phyloP scores from a whole-genome alignment of 2,329 filamentous ascomycete genomes.

The Ceratocystis cubensis region DNA sequence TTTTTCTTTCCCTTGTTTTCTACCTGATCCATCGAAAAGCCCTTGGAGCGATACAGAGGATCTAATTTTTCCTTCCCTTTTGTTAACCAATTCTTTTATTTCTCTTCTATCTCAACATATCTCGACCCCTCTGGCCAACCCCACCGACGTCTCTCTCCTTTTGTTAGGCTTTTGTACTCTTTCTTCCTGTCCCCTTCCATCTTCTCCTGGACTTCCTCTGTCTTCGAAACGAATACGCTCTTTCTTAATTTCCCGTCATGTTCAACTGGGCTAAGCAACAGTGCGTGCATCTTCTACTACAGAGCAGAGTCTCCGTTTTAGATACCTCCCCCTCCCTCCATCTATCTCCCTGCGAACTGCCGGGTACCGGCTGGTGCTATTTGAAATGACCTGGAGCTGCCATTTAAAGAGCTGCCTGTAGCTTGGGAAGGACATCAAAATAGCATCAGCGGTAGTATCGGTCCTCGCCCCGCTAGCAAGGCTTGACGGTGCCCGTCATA shows the following conservation, averaged over 20 bases:
- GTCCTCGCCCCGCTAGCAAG: not conserved
- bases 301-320: conserved; percentile 12
- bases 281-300: conserved; percentile 39
- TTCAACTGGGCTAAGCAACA: conserved; percentile 93
- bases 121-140: conserved; percentile 8
- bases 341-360: conserved; percentile 23
- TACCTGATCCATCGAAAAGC: conserved; percentile 9
- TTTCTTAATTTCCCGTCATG: conserved; percentile 39
- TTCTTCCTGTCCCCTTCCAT: conserved; percentile 5
- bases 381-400: conserved; percentile 11
- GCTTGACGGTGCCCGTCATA: not conserved
- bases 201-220: not conserved
- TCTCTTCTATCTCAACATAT: conserved; percentile 7
- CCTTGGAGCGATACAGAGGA: conserved; percentile 1
- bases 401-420: not conserved
- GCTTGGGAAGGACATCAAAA: not conserved
- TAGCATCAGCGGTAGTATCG: not conserved
- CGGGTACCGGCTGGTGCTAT: conserved; percentile 19
- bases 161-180: not conserved
- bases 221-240: conserved; percentile 4
- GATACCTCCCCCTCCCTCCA: conserved; percentile 18
- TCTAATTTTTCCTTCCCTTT: not conserved
- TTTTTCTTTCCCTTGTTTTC: conserved; percentile 5
- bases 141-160: conserved; percentile 4
- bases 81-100: conserved; percentile 6